Conservation (phyloP, 148 eudicot genomes). For the Talinum fruticosum region DNA sequence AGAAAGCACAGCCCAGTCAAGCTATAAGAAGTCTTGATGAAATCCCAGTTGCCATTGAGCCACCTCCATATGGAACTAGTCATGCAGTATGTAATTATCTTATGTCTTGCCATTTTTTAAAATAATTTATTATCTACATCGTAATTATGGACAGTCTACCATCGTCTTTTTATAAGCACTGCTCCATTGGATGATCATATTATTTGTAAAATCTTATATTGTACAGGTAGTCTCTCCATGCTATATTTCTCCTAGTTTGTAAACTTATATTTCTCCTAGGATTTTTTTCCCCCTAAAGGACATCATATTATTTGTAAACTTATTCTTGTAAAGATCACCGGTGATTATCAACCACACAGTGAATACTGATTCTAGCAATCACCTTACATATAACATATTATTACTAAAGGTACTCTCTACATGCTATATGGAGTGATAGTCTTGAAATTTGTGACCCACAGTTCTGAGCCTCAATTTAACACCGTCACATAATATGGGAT, state of each 20-base stretch:
- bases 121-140: background rate
- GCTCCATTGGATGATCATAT: background rate
- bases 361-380: too few relatives aligned
- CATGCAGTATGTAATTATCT: slow-evolving; percentile 55
- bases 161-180: background rate
- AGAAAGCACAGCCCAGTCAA: slow-evolving; percentile 44
- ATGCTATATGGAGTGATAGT: too few relatives aligned
- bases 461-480: too few relatives aligned
- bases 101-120: background rate
- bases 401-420: too few relatives aligned
- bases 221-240: too few relatives aligned
- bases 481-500: too few relatives aligned
- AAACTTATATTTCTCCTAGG: background rate
- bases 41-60: slow-evolving; percentile 51
- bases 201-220: too few relatives aligned
- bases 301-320: background rate
- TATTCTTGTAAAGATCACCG: background rate
- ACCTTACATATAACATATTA: too few relatives aligned
- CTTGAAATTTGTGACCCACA: too few relatives aligned
- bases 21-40: slow-evolving; percentile 32
- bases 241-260: too few relatives aligned
- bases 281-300: too few relatives aligned
- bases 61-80: slow-evolving; percentile 79
- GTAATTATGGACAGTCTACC: background rate
- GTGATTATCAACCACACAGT: background rate